phyloP scores from a whole-genome alignment of 225 moss, liverwort and hornwort genomes.

The Ulota crispa region DNA sequence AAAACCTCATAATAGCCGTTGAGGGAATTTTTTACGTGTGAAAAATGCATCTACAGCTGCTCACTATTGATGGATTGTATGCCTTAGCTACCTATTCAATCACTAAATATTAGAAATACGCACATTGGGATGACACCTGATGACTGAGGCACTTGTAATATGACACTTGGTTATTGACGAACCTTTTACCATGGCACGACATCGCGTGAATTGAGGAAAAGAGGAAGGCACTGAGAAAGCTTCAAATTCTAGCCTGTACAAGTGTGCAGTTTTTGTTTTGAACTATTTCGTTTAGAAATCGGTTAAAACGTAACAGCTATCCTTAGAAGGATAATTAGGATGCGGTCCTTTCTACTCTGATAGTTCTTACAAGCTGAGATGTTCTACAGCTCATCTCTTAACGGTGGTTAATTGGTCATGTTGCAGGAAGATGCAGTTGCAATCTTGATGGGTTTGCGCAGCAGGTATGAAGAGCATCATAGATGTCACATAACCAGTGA shows the following conservation, averaged over 20 bases:
- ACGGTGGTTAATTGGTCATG: constrained; percentile 9
- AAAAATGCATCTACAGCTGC: background rate
- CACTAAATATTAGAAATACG: background rate
- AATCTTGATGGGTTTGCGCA: constrained; percentile 82
- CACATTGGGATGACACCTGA: background rate
- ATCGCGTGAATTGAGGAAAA: constrained; percentile 2
- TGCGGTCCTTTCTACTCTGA: background rate
- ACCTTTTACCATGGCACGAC: background rate
- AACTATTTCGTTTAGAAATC: background rate
- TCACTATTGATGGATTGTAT: background rate
- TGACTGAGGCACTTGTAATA: background rate
- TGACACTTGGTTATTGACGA: constrained; percentile 5
- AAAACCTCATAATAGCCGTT: background rate
- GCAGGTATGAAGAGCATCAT: constrained; percentile 91
- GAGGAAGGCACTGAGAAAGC: background rate
- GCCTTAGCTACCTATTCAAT: background rate
- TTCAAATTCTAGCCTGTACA: background rate
- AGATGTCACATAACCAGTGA: constrained; percentile 88
- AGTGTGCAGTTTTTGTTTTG: background rate
- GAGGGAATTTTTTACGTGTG: background rate
- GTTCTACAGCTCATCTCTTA: background rate
- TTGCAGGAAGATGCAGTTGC: constrained; percentile 83
- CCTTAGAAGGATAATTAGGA: constrained; percentile 7
- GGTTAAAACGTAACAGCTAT: background rate
- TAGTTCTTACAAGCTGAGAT: background rate